Conservation (phyloP, 257 asterid species). For the Fraxinus pennsylvanica region DNA sequence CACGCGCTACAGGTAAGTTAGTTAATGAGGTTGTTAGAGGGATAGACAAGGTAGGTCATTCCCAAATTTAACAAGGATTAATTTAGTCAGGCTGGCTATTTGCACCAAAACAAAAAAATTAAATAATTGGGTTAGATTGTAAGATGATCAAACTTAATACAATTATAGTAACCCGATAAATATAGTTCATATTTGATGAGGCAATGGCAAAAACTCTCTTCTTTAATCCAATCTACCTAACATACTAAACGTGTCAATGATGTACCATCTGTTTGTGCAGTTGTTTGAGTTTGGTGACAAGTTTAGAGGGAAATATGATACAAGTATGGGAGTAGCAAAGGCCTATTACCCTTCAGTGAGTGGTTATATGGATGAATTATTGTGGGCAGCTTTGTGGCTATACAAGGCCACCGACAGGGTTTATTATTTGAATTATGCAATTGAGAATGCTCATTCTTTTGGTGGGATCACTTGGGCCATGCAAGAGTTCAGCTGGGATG, state of each 20-base stretch:
- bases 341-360: slow-evolving; percentile 86
- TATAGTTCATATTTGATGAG: no score
- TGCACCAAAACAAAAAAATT: neutral
- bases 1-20: slow-evolving; percentile 34
- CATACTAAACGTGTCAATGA: neutral
- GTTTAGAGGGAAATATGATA: slow-evolving; percentile 73
- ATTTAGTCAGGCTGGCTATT: slow-evolving; percentile 4
- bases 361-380: slow-evolving; percentile 66
- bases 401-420: slow-evolving; percentile 65
- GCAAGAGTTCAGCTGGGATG: slow-evolving; percentile 95
- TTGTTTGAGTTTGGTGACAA: slow-evolving; percentile 82
- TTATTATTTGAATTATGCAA: slow-evolving; percentile 60
- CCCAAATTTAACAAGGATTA: no score
- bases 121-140: neutral
- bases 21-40: no score
- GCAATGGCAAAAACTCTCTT: no score
- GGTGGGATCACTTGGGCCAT: slow-evolving; percentile 94
- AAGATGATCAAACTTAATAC: neutral
- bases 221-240: no score
- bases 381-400: slow-evolving; percentile 96
- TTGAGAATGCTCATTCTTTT: slow-evolving; percentile 53
- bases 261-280: slow-evolving; percentile 39
- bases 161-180: neutral
- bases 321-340: slow-evolving; percentile 66
- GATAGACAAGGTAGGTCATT: no score